phyloP scores from a whole-genome alignment of 768 basidiomycete genomes.

The Nevesoporus exiguus region DNA sequence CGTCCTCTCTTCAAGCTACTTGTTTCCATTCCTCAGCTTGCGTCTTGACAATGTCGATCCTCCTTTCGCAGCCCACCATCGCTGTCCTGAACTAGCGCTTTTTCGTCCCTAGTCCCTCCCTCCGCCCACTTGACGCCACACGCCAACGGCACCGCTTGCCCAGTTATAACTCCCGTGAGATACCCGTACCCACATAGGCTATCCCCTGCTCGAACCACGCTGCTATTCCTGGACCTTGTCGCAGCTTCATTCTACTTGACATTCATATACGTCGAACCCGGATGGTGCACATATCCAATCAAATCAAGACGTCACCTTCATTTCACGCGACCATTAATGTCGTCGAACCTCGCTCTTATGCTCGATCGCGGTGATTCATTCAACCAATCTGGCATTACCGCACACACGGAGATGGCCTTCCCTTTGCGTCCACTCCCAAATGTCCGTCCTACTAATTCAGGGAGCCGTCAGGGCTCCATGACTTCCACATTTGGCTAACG shows the following conservation, averaged over 20 bases:
- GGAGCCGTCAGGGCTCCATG: neutral
- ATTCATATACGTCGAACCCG: neutral
- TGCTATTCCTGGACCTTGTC: neutral
- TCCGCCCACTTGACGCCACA: slow-evolving; percentile 4
- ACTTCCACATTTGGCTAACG: slow-evolving; percentile 1
- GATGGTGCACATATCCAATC: neutral
- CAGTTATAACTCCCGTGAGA: slow-evolving; percentile 4
- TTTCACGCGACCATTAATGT: neutral
- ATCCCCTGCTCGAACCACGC: neutral
- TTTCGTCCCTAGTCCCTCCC: neutral
- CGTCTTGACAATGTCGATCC: neutral
- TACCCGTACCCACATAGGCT: neutral
- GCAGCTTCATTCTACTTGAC: slow-evolving; percentile 3
- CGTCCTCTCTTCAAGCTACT: neutral
- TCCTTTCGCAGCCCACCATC: neutral
- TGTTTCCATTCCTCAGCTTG: slow-evolving; percentile 1
- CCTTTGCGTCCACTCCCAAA: neutral
- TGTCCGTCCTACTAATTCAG: slow-evolving; percentile 2
- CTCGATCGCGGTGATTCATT: neutral
- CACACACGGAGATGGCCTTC: neutral
- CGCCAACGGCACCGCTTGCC: slow-evolving; percentile 7
- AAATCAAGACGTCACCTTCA: neutral
- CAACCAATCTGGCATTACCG: slow-evolving; percentile 4
- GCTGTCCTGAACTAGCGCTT: neutral
- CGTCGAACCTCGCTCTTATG: neutral